These are phyloP conservation scores for Dentiscutata heterogama DNA, from an alignment of 371 early-diverging fungal genomes.

Conservation along the genomic window DNA sequence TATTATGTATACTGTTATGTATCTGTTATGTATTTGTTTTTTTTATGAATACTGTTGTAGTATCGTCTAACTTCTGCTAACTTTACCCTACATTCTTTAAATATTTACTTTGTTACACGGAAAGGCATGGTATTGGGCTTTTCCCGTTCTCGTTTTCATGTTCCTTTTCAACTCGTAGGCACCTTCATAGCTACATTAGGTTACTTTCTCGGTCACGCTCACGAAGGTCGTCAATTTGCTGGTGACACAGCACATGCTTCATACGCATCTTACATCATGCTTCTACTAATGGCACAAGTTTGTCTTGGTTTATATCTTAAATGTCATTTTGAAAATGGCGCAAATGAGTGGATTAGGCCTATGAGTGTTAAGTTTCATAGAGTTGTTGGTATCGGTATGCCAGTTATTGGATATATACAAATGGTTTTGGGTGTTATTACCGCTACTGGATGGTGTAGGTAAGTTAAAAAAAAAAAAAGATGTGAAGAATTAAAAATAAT, in stretches of 20 bases:
- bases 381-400: conserved; percentile 59
- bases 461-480: not conserved
- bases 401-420: conserved; percentile 71
- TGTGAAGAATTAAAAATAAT: too few relatives aligned
- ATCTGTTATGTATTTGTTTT: too few relatives aligned
- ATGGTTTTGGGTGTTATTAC: conserved; percentile 76
- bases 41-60: too few relatives aligned
- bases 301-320: conserved; percentile 66
- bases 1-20: too few relatives aligned
- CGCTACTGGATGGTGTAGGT: conserved; percentile 70
- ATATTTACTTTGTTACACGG: too few relatives aligned
- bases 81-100: not conserved
- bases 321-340: conserved; percentile 65
- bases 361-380: conserved; percentile 63
- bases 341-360: conserved; percentile 65
- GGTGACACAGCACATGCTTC: conserved; percentile 72
- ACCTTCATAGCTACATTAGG: conserved; percentile 62
- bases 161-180: conserved; percentile 68
- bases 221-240: conserved; percentile 67
- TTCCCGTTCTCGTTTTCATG: conserved; percentile 69
- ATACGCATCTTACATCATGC: conserved; percentile 70
- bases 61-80: too few relatives aligned
- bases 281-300: conserved; percentile 63
- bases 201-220: conserved; percentile 69
- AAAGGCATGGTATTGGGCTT: conserved; percentile 72